These are phyloP conservation scores for Vitis rupestris DNA, from an alignment of 164 flowering plant species.

Conservation along the genomic window DNA sequence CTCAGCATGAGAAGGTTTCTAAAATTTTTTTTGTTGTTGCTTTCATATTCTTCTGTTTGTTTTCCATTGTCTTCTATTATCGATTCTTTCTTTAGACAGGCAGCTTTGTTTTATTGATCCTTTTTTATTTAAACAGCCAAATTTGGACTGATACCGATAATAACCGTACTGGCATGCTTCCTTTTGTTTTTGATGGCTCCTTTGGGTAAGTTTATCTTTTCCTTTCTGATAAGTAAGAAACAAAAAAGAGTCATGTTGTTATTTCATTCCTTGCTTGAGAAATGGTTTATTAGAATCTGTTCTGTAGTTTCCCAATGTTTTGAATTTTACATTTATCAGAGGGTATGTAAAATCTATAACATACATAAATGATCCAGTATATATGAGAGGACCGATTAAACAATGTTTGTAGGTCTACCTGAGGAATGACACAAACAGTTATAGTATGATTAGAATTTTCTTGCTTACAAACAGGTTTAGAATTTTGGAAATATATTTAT, in stretches of 20 bases:
- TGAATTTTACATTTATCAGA: not conserved
- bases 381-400: not conserved
- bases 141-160: slow-evolving; percentile 96
- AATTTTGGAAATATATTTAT: not conserved
- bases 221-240: not conserved
- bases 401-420: not conserved
- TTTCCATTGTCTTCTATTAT: slow-evolving; percentile 1
- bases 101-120: slow-evolving; percentile 1
- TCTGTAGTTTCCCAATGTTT: not conserved
- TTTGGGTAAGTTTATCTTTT: slow-evolving; percentile 66
- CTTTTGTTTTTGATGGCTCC: slow-evolving; percentile 94
- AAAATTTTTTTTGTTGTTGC: not conserved
- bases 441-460: not conserved
- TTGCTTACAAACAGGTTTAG: not conserved
- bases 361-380: not conserved
- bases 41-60: slow-evolving; percentile 2
- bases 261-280: not conserved
- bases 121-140: slow-evolving; percentile 52
- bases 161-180: slow-evolving; percentile 96
- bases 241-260: not conserved
- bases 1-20: slow-evolving; percentile 96
- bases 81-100: not conserved
- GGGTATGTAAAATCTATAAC: not conserved
- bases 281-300: not conserved
- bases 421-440: not conserved